A percentile compares a stretch with the other conserved stretches of the same genome.
Conservation (phyloP, 345 rosid species). For the Boechera divaricarpa region DNA sequence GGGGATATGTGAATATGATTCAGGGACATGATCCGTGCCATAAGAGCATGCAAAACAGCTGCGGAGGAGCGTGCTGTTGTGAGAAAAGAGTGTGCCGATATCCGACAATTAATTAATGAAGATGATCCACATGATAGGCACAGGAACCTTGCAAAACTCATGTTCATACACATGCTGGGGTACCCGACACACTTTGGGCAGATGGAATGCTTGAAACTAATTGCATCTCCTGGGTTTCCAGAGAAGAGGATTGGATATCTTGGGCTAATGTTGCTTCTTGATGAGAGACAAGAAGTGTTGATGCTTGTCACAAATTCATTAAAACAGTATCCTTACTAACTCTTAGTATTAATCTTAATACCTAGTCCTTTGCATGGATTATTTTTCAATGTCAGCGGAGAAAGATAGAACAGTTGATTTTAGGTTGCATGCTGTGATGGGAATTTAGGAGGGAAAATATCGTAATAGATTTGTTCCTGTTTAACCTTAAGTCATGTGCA, state of each 20-base stretch:
- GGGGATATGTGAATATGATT: slow-evolving; percentile 36
- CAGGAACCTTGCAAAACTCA: slow-evolving; percentile 96
- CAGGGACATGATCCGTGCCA: slow-evolving; percentile 99
- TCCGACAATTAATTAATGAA: slow-evolving; percentile 87
- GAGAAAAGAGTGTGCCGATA: slow-evolving; percentile 98
- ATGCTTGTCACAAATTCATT: slow-evolving; percentile 99
- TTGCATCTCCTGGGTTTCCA: slow-evolving; percentile 96
- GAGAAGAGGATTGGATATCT: slow-evolving; percentile 99
- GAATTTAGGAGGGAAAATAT: background rate
- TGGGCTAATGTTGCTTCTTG: slow-evolving; percentile 97
- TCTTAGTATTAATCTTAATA: slow-evolving; percentile 7
- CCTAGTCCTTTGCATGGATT: background rate
- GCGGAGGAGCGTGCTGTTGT: slow-evolving; percentile 98
- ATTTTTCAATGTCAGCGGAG: background rate
- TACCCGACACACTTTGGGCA: slow-evolving; percentile 99
- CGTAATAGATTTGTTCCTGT: background rate
- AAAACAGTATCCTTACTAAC: slow-evolving; percentile 86
- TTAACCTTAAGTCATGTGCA: slow-evolving; percentile 66
- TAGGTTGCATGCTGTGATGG: slow-evolving; percentile 13
- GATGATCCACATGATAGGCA: slow-evolving; percentile 92
- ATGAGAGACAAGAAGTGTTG: slow-evolving; percentile 98
- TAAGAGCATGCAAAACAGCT: slow-evolving; percentile 98
- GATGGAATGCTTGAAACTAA: slow-evolving; percentile 97
- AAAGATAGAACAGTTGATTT: slow-evolving; percentile 4
- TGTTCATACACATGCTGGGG: slow-evolving; percentile 99